A percentile compares a stretch with the other conserved stretches of the same genome.
These are phyloP conservation scores for Leccinum uliginosum DNA, from an alignment of 768 basidiomycete genomes.

Conservation along the genomic window DNA sequence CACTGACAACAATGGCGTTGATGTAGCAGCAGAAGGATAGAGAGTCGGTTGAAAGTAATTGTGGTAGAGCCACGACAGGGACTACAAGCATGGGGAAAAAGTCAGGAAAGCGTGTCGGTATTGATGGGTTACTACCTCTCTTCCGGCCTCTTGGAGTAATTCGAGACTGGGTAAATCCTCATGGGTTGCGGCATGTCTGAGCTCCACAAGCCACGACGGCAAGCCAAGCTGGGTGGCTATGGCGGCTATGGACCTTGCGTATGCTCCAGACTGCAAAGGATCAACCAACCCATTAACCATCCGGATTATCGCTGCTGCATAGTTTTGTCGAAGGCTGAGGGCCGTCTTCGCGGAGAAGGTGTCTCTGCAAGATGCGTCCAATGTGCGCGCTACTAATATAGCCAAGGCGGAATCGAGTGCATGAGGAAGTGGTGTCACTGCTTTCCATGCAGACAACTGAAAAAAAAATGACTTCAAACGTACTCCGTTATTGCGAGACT, in stretches of 20 bases:
- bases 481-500: constrained; percentile 20
- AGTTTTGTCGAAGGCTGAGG: constrained; percentile 67
- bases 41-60: constrained; percentile 82
- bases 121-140: constrained; percentile 46
- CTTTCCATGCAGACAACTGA: constrained; percentile 78
- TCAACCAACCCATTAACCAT: constrained; percentile 96
- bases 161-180: constrained; percentile 88
- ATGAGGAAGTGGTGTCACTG: constrained; percentile 72
- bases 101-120: not conserved
- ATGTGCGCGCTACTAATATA: constrained; percentile 53
- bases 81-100: constrained; percentile 39
- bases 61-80: constrained; percentile 76
- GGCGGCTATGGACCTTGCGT: constrained; percentile 85
- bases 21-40: constrained; percentile 43
- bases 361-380: constrained; percentile 40
- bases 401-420: constrained; percentile 72
- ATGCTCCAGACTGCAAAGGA: constrained; percentile 83
- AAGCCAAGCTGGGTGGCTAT: constrained; percentile 85
- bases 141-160: constrained; percentile 69
- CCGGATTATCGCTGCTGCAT: constrained; percentile 77
- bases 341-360: constrained; percentile 25
- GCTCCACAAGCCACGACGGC: constrained; percentile 85
- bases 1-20: constrained; percentile 33
- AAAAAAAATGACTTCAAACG: constrained; percentile 10
- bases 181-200: constrained; percentile 94